phyloP scores from a whole-genome alignment of 2,329 filamentous ascomycete genomes.

The Penicillium sp. region DNA sequence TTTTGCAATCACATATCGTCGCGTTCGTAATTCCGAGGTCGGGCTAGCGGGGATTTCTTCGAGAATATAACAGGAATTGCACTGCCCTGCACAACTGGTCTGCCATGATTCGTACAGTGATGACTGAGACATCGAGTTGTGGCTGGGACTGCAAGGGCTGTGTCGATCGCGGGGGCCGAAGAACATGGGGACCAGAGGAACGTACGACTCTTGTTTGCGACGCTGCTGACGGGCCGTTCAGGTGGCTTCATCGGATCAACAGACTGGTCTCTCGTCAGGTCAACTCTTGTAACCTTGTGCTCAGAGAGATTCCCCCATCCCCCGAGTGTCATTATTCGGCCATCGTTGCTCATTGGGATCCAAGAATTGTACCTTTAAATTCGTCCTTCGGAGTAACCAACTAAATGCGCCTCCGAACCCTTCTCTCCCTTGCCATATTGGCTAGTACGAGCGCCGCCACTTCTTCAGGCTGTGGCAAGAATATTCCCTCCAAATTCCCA shows the following conservation, averaged over 20 bases:
- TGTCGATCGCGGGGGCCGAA: constrained; percentile 6
- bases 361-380: not conserved
- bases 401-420: constrained; percentile 6
- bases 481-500: constrained; percentile 26
- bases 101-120: not conserved
- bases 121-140: not conserved
- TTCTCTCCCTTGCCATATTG: constrained; percentile 16
- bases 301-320: not conserved
- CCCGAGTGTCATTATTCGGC: not conserved
- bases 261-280: not conserved
- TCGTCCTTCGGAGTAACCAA: not conserved
- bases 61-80: not conserved
- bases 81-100: not conserved
- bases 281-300: not conserved
- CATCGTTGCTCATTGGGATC: not conserved
- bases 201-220: constrained; percentile 1
- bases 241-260: not conserved
- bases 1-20: no score
- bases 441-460: constrained; percentile 8
- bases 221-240: not conserved
- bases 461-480: constrained; percentile 24
- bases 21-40: not conserved
- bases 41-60: not conserved
- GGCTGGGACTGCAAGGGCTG: not conserved
- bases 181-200: not conserved